Evolutionary conservation across 257 asterid species (phyloP), one percentile per base, ranked within the genome.

Genomic region (Sherardia arvensis): DNA sequence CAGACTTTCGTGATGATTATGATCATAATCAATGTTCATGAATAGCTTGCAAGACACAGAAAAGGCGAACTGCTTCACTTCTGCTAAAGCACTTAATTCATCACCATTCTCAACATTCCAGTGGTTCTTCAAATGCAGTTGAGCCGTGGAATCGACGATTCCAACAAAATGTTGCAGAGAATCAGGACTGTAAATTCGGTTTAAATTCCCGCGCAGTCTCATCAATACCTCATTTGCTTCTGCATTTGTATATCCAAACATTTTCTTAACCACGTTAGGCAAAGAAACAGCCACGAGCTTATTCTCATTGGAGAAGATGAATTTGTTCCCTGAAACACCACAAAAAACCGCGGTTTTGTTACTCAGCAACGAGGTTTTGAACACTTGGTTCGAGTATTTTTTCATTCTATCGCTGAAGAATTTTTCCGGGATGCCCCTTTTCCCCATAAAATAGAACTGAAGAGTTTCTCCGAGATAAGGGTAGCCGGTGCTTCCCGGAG

Each of bases 391-490:
- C 2, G 60, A 55, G 2, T 55, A 25, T 4, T 55, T 55, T 15
- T 12, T 55, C 60, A 55, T 55, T 20, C 34, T 55, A 17, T 55
- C 60, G 34, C 11, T 23, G n/a, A 55, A 55, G 5, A 55, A 55
- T 25, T 55, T 55, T 11, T 55, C 60, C 1, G 34, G 60, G 21
- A 20, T 55, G 22, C 60, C 60, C 0, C n/a, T 30, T 18, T 17
- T 17, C 47, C 47, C 63, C 45, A 29, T 30, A 4, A 8, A 17
- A 26, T 25, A 59, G 12, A 59, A 59, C 2, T 59, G 20, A 2
- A 59, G 8, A 25, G 63, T 59, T 59, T 59, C 63, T 59, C 63
- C 63, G 30, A 29, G 1, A 7, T 15, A 6, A 8, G 63, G 63
- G 15, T 18, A 32, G 28, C 63, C 47, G 8, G 25, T 59, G 23